These are phyloP conservation scores for Kalmanozyma brasiliensis DNA, from an alignment of 1,284 basidiomycete genomes.

Conservation along the genomic window DNA sequence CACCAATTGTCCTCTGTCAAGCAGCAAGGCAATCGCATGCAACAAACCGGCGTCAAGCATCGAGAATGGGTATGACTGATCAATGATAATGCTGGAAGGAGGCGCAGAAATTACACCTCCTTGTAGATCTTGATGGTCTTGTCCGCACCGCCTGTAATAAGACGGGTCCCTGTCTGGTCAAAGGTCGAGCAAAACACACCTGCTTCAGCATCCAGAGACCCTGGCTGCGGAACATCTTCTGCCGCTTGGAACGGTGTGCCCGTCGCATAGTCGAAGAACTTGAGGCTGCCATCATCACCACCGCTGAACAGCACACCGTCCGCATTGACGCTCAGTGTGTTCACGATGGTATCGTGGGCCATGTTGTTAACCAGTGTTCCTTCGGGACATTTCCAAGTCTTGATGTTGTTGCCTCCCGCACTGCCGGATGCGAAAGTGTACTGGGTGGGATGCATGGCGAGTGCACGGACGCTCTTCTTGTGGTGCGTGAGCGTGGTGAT, in stretches of 20 bases:
- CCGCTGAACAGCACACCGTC: conserved; percentile 98
- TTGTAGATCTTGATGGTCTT: conserved; percentile 74
- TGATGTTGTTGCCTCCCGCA: conserved; percentile 97
- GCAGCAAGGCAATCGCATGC: no score
- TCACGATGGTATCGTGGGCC: conserved; percentile 97
- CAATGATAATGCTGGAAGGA: no score
- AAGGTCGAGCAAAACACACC: conserved; percentile 92
- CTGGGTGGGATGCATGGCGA: conserved; percentile 94
- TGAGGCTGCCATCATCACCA: conserved; percentile 60
- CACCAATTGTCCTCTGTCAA: no score
- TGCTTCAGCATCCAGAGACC: conserved; percentile 94
- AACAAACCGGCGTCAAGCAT: no score
- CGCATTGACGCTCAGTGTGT: conserved; percentile 90
- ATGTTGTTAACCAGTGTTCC: conserved; percentile 94
- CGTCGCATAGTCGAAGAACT: conserved; percentile 80
- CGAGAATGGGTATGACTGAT: no score
- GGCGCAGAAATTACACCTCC: no score
- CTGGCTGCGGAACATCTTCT: conserved; percentile 94
- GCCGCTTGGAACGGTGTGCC: conserved; percentile 94
- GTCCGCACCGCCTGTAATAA: conserved; percentile 94
- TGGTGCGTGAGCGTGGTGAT: conserved; percentile 96
- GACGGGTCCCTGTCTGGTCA: conserved; percentile 90
- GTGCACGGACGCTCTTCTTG: conserved; percentile 92
- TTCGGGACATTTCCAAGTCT: conserved; percentile 99
- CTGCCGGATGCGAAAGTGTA: conserved; percentile 88